Conservation (phyloP, 2,329 filamentous ascomycete genomes). For the Dactylellina sp. region DNA sequence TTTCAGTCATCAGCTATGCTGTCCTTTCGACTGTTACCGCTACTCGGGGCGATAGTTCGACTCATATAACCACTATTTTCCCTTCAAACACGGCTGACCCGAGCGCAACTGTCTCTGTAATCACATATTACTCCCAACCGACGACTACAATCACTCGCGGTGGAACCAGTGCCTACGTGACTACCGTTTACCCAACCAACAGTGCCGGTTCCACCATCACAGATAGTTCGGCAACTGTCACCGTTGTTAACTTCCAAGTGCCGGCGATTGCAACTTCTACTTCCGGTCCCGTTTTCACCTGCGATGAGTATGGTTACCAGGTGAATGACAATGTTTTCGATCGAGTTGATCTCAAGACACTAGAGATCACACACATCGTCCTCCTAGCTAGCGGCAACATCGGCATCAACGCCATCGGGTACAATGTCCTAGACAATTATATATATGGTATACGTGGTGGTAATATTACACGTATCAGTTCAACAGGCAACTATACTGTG, state of each 20-base stretch:
- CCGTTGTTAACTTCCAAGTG: not conserved
- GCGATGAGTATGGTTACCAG: conserved; percentile 8
- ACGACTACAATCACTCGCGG: not conserved
- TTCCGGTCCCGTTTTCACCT: conserved; percentile 2
- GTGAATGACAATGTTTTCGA: conserved; percentile 4
- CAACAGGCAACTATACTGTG: not conserved
- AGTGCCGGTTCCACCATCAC: conserved; percentile 2
- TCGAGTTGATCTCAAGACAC: not conserved
- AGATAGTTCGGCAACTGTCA: not conserved
- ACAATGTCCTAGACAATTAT: conserved; percentile 11
- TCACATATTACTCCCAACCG: no score
- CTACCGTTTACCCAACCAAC: conserved; percentile 6
- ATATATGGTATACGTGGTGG: conserved; percentile 6
- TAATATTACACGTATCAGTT: not conserved
- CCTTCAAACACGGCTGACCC: not conserved
- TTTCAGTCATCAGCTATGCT: not conserved
- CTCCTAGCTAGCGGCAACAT: not conserved
- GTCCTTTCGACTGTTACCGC: not conserved
- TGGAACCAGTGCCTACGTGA: not conserved
- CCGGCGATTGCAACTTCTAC: conserved; percentile 3
- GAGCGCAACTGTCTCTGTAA: not conserved
- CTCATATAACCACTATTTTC: not conserved
- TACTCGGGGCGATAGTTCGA: not conserved
- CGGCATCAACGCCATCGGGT: conserved; percentile 6
- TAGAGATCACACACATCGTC: not conserved